phyloP scores from a whole-genome alignment of 2,329 filamentous ascomycete genomes.

The Gyromitra esculenta region DNA sequence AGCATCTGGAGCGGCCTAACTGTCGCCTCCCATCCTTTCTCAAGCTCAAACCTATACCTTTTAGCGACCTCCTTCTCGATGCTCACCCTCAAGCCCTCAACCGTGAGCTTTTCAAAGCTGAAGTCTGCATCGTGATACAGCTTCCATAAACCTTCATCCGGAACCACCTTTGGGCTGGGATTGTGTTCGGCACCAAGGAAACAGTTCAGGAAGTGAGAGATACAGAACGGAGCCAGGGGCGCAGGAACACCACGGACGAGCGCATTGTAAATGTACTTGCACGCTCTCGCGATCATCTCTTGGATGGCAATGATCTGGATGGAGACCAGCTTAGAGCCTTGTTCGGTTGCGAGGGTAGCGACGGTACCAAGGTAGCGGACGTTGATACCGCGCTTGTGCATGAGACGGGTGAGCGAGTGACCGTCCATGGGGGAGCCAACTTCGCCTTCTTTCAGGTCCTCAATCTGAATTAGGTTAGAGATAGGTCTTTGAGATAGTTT shows the following conservation, averaged over 20 bases:
- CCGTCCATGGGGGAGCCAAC: conserved; percentile 99
- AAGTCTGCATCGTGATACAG: conserved; percentile 86
- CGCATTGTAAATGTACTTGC: conserved; percentile 88
- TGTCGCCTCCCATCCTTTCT: conserved; percentile 72
- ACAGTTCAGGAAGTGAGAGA: conserved; percentile 92
- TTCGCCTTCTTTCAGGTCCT: conserved; percentile 89
- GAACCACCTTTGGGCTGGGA: conserved; percentile 77
- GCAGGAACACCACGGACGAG: conserved; percentile 82
- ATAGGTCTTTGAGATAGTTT: background rate
- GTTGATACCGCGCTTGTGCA: conserved; percentile 98
- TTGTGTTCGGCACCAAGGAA: conserved; percentile 82
- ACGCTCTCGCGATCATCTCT: conserved; percentile 93
- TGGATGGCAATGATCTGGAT: conserved; percentile 81
- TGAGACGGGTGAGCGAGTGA: conserved; percentile 82
- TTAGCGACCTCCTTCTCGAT: conserved; percentile 76
- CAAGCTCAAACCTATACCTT: conserved; percentile 80
- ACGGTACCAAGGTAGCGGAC: conserved; percentile 92
- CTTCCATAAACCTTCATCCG: conserved; percentile 76
- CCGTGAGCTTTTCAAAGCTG: conserved; percentile 80
- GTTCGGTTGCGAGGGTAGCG: conserved; percentile 72
- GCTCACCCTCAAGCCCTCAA: conserved; percentile 73
- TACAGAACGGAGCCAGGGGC: conserved; percentile 79
- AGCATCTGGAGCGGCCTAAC: conserved; percentile 83
- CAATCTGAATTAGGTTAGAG: conserved; percentile 63
- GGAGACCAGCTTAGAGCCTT: conserved; percentile 77